Base-by-base conservation (phyloP, 306 rosid species). In the Ceratonia siliqua region DNA sequence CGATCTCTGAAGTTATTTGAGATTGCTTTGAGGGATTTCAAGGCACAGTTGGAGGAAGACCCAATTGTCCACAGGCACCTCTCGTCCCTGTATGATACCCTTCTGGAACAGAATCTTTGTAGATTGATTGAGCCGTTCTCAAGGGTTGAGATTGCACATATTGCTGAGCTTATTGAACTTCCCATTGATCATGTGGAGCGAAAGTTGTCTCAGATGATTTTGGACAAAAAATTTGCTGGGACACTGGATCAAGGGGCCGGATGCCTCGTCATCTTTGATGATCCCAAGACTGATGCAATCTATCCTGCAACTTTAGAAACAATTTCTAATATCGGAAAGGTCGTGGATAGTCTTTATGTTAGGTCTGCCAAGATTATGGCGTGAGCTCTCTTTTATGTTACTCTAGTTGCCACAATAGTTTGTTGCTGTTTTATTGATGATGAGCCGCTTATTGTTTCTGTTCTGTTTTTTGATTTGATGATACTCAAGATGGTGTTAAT, bases 281-380 rank as follows among this genome's bases (percentile, higher is more conserved):
- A 86, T 75, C 87, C 84, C 14, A 80, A 86, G 80, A 81, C 85
- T 5, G 87, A 86, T 71, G 85, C 84, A 6, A 86, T 86, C 30
- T 86, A 83, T 43, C 87, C 87, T 15, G 87, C 96, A 36, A 88
- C 97, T 1, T 68, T 94, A 61, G 98, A 91, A 63, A 94, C 98
- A 61, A 85, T 94, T 81, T 79, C 94, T 15, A 94, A 94, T 43
- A 75, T 89, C 15, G 98, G 97, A 71, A 91, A 94, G 86, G 97
- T 94, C 4, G 98, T 91, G 20, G 98, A 89, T 71, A 94, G 96
- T 85, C 96, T 91, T 61, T 94, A 89, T 52, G 89, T 88, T 68
- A 88, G 96, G 77, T 94, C 98, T 82, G 98, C 98, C 30, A 94
- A 94, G 89, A 91, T 94, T 68, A 88, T 91, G 97, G 91, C 96